Evolutionary conservation across 169 alveolate genomes (phyloP).

Genomic region (Plasmodium vivax): DNA sequence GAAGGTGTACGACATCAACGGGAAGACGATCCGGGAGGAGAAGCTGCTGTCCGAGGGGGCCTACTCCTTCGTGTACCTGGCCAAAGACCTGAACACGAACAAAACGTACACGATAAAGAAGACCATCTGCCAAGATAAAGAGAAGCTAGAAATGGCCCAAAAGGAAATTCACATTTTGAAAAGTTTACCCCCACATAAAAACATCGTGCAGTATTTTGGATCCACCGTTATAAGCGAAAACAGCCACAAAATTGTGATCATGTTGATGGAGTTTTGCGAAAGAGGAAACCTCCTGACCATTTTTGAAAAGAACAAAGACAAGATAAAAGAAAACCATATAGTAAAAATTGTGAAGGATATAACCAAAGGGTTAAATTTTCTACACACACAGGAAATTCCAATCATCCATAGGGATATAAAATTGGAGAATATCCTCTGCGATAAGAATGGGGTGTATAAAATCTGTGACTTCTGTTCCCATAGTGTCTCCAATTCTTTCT

Average conservation of each 20-base stretch:
- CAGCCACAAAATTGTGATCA: constrained; percentile 22
- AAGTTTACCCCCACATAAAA: constrained; percentile 67
- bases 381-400: constrained; percentile 89
- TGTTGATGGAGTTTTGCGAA: constrained; percentile 75
- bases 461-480: constrained; percentile 93
- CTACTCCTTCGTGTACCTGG: constrained; percentile 82
- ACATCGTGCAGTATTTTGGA: constrained; percentile 76
- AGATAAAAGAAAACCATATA: constrained; percentile 77
- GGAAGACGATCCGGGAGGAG: constrained; percentile 64
- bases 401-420: constrained; percentile 90
- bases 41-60: constrained; percentile 84
- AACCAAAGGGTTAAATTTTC: constrained; percentile 80
- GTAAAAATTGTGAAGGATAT: constrained; percentile 76
- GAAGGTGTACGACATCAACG: constrained; percentile 57
- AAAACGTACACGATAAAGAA: constrained; percentile 80
- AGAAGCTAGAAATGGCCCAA: constrained; percentile 72
- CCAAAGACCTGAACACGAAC: constrained; percentile 78
- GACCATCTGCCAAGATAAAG: constrained; percentile 75
- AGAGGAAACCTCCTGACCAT: constrained; percentile 81
- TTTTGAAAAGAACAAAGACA: constrained; percentile 87
- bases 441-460: constrained; percentile 81
- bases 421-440: constrained; percentile 78
- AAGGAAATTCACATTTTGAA: constrained; percentile 77
- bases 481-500: constrained; percentile 76
- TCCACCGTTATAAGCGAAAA: constrained; percentile 30